A percentile compares a stretch with the other conserved stretches of the same genome.
Evolutionary conservation across 176 grass and related monocot genomes (phyloP).

Genomic region (Musa beccarii): DNA sequence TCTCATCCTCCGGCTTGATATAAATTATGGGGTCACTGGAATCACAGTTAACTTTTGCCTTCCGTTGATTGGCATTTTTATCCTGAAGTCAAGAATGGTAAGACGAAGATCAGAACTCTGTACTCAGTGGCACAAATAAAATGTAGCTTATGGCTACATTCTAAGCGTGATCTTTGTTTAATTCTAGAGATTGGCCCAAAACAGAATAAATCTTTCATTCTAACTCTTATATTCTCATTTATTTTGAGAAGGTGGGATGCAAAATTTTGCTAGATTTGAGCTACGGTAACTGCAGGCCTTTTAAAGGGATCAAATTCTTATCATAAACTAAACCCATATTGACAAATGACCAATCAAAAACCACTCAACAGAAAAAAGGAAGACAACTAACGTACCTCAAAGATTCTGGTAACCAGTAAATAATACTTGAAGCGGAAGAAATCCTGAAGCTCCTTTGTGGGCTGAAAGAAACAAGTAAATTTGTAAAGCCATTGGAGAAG

Average conservation of each 20-base stretch:
- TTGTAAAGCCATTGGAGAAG: background rate
- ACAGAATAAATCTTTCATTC: background rate
- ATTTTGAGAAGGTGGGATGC: no score
- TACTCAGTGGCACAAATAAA: background rate
- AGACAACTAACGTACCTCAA: slow-evolving; percentile 39
- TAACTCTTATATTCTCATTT: background rate
- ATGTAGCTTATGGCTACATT: background rate
- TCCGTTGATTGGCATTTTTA: slow-evolving; percentile 32
- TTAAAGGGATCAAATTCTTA: background rate
- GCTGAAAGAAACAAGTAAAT: slow-evolving; percentile 28
- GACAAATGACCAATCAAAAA: background rate
- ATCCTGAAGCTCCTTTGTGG: slow-evolving; percentile 68
- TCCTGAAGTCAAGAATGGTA: slow-evolving; percentile 12
- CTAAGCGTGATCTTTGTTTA: background rate
- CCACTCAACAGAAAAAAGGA: slow-evolving; percentile 1
- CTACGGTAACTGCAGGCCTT: no score
- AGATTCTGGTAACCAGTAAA: slow-evolving; percentile 51
- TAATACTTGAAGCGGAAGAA: slow-evolving; percentile 81
- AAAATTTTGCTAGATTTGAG: no score
- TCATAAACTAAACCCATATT: background rate
- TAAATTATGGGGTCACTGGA: slow-evolving; percentile 56
- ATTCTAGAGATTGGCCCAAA: background rate
- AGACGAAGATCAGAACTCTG: slow-evolving; percentile 5
- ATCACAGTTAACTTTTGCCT: slow-evolving; percentile 32
- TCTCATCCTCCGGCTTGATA: slow-evolving; percentile 73